Evolutionary conservation across 495 filamentous ascomycete species (phyloP), one percentile per base, ranked within the genome.

Genomic region (Achaetomiella virescens): DNA sequence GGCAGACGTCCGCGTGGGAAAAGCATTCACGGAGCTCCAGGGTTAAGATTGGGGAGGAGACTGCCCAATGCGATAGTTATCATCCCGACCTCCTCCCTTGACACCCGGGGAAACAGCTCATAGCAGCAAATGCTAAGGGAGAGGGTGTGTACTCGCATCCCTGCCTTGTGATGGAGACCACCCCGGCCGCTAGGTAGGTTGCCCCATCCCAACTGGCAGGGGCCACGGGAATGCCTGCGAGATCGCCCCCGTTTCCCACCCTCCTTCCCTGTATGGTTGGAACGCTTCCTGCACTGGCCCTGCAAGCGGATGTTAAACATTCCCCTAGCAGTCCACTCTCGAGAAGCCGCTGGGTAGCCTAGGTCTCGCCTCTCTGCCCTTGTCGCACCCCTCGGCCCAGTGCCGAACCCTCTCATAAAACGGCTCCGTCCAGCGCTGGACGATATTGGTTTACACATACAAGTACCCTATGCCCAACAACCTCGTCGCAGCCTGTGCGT

Each of bases 211-310:
- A 57, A 68, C 65, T 60, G 63, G 60, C 58, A 64, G 50, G 58
- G 57, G 38, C 52, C 51, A 51, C 55, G 59, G 61, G 55, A 52
- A 55, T 58, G 66, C 64, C 64, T 67, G 68, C 68, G 68, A 74
- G 72, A 75, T 75, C 72, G 68, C 68, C 62, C 60, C 58, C 69
- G 70, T 75, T 73, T 66, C 68, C 70, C 67, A 70, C 63, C 72
- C 75, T 78, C 75, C 75, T 78, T 78, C 74, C 75, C 70, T 75
- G 69, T 76, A 66, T 65, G 74, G 75, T 72, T 77, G 75, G 71
- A 71, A 70, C 71, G 69, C 69, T 67, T 71, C 68, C 27, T 71
- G 66, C 65, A 69, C 63, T 59, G 59, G 61, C 67, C 52, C 72
- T 75, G 73, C 71, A 71, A 65, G 66, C 58, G 65, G 65, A 31